Base-by-base conservation (phyloP, 2,329 filamentous ascomycete species). In the Macrophomina phaseolina region DNA sequence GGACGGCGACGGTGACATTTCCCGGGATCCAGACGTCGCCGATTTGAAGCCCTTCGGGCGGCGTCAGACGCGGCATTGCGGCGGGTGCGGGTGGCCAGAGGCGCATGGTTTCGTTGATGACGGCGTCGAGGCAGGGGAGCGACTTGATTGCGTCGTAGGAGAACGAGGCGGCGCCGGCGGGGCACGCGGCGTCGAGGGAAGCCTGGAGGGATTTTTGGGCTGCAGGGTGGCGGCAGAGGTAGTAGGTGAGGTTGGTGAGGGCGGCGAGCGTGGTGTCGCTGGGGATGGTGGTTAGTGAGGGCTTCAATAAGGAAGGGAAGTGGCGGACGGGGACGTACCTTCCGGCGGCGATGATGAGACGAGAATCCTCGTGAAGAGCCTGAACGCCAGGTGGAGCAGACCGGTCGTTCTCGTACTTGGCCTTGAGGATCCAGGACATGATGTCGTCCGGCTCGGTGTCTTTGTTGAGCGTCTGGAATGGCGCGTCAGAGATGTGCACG, bases 271-370 rank as follows among this genome's bases (percentile, higher is more conserved):
- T 65, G 7, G 49, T 56, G 46, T 65, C 63, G 30, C 63, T 55
- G 80, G 77, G 80, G 82, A 30, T 85, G 69, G 69, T 85, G 82
- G 65, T 78, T 74, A 73, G 77, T 74, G 69, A 75, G 76, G 23
- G 23, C 23, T 23, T 23, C 23, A 23, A 23, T 23, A 1, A 23
- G 23, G 23, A 23, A 23, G 74, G 72, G 67, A 80, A 76, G 28
- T 76, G 74, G 72, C 67, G 81, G 11, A 30, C 8, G 9, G 23
- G 28, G 9, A 23, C 23, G 68, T 82, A 75, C 3, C 80, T 78
- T 70, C 85, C 56, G 5, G 78, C 78, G n/a, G 79, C 68, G 30
- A 80, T 74, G 4, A 80, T 64, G 1, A 76, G 67, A 3, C 74
- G 71, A 0, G 74, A 70, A 55, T 81, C 78, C 42, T 79, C 76